phyloP scores from a whole-genome alignment of 2,329 filamentous ascomycete species.

The Trichoderma sp. region DNA sequence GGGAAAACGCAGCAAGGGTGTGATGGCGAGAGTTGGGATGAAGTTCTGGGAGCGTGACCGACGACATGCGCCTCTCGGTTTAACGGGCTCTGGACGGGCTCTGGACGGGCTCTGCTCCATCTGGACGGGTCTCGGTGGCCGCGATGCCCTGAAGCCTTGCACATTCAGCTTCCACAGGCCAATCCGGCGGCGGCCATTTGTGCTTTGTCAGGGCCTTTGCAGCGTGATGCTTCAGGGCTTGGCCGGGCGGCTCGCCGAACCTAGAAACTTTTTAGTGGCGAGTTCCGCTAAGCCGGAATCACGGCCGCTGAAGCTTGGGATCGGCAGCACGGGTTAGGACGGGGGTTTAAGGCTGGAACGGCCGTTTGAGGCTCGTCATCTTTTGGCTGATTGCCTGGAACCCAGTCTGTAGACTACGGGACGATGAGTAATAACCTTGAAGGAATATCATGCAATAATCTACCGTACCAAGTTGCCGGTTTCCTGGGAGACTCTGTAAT shows the following conservation, averaged over 20 bases:
- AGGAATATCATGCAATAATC: no score
- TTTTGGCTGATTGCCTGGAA: not conserved
- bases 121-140: not conserved
- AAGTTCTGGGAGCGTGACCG: not conserved
- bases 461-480: no score
- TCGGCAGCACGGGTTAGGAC: not conserved
- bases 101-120: not conserved
- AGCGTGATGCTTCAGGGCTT: not conserved
- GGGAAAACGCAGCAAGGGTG: not conserved
- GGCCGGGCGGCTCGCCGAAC: conserved; percentile 1
- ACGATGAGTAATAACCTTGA: no score
- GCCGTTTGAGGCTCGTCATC: not conserved
- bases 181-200: not conserved
- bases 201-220: not conserved
- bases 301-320: conserved; percentile 3
- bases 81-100: not conserved
- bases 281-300: conserved; percentile 6
- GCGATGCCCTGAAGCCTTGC: not conserved
- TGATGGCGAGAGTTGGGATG: not conserved
- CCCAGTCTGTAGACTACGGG: not conserved
- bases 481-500: not conserved
- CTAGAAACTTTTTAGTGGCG: not conserved
- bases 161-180: not conserved
- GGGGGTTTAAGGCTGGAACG: not conserved
- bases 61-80: not conserved